Conservation (phyloP, 2,329 filamentous ascomycete genomes). For the Penicillium sp. region DNA sequence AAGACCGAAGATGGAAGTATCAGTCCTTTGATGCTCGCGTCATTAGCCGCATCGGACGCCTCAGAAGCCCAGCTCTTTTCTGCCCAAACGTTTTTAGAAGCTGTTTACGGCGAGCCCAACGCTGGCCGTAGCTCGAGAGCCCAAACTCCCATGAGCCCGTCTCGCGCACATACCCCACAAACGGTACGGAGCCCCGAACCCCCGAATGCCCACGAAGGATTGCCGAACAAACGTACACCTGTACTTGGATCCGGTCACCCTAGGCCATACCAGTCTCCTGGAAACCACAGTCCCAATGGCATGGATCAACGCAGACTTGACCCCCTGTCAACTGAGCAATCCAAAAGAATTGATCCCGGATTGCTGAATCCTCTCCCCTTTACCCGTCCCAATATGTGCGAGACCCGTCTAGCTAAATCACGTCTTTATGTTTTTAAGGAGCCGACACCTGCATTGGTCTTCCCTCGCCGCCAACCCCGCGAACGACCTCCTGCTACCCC, state of each 20-base stretch:
- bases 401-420: conserved; percentile 40
- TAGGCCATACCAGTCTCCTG: conserved; percentile 10
- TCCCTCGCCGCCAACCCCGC: conserved; percentile 60
- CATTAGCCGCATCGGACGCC: conserved; percentile 72
- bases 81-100: conserved; percentile 76
- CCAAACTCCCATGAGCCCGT: conserved; percentile 65
- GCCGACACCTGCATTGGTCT: conserved; percentile 57
- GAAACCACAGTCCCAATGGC: conserved; percentile 11
- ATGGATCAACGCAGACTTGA: conserved; percentile 8
- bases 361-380: conserved; percentile 27
- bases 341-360: conserved; percentile 15
- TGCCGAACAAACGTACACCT: conserved; percentile 17
- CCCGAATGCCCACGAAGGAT: conserved; percentile 24
- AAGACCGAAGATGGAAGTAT: conserved; percentile 58
- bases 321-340: conserved; percentile 11
- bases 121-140: conserved; percentile 63
- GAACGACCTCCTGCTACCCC: conserved; percentile 72
- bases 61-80: conserved; percentile 78
- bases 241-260: conserved; percentile 18
- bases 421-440: conserved; percentile 53
- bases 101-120: conserved; percentile 67
- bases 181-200: conserved; percentile 44
- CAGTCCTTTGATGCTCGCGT: conserved; percentile 66
- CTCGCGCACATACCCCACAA: conserved; percentile 47
- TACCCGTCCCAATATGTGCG: conserved; percentile 26